Base-by-base conservation (phyloP, 2,329 filamentous ascomycete genomes). In the Dryadomyces quercus-mongolicae region DNA sequence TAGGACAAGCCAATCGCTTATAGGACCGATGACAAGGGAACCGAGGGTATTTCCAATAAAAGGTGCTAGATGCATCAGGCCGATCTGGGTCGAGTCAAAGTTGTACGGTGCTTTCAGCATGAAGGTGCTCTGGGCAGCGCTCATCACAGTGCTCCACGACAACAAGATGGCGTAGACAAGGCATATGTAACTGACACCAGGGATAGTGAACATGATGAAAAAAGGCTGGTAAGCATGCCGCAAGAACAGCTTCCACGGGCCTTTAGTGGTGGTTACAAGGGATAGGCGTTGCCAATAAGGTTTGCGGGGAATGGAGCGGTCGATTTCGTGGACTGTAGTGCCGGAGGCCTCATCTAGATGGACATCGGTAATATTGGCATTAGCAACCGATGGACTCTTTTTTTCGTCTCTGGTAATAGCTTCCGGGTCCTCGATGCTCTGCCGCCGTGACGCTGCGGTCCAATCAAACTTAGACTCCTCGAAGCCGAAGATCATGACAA, bases 151-250 rank as follows among this genome's bases (percentile, higher is more conserved):
- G 45, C 46, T 18, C 50, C 50, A 52, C 18, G 50, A 52, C 7
- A 52, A 45, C 20, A 55, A 50, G 22, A 53, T 44, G 36, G 50
- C 54, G 16, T 55, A 55, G n/a, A 55, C 50, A 15, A 55, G 36
- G 43, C 54, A 58, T 43, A 58, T 34, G 47, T 54, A 58, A 31
- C 43, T 52, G 13, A 58, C 42, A 8, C 54, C 56, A 12, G 56
- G 49, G 20, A 58, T 56, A 16, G 54, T 36, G 22, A 56, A 49
- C 54, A 58, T 56, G 47, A 58, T 56, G 2, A 21, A 15, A 6
- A 58, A 58, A 1, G 56, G 56, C 54, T 58, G 56, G 46, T 56
- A 58, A 21, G 56, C 54, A n/a, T 58, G 56, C 13, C 56, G 56
- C 15, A 47, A n/a, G 13, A 56, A 56, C 4, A 56, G 25, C 16